Base-by-base conservation (phyloP, 108 stramenopile species). In the Skeletonema marinoi region DNA sequence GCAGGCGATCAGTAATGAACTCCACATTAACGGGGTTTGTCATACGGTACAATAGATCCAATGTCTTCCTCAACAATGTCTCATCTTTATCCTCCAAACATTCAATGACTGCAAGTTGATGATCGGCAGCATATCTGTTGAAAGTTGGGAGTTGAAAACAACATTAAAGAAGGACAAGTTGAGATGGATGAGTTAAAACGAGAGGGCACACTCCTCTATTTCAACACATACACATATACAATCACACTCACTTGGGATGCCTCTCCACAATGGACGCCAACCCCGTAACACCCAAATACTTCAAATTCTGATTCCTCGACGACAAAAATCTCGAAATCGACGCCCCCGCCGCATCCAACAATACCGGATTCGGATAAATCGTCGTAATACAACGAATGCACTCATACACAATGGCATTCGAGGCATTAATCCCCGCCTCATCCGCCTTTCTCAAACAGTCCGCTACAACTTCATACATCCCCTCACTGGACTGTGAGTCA, bases 71-170 rank as follows among this genome's bases (percentile, higher is more conserved):
- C 87, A 98, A 96, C 66, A 99, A 83, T 2, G 99, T 98, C 78
- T 99, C 99, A 80, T 99, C 99, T 21, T 91, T 88, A 85, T 98
- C 98, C 87, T 98, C 97, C 65, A 99, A 89, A 82, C 99, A 99
- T 74, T 98, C 98, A 77, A 99, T 96, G n/a, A 99, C 99, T 31
- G 96, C 92, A 89, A 98, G 85, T 86, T 99, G 99, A 89, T 99
- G 98, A 61, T 93, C 92, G 12, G 95, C 94, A 11, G 98, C 98
- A 82, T 98, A 98, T 10, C 39, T 41, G 39, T 11, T 41, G 0
- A n/a, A n/a, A n/a, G n/a, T n/a, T n/a, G n/a, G n/a, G 10, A 41
- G 11, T 12, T 41, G 10, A 12, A 1, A 9, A 39, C 12, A 41
- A 2, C 3, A 41, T 10, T 11, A 41, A 41, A 41, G 39, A 5